Evolutionary conservation across 164 flowering plant species (phyloP).

Genomic region (Kingdonia uniflora): DNA sequence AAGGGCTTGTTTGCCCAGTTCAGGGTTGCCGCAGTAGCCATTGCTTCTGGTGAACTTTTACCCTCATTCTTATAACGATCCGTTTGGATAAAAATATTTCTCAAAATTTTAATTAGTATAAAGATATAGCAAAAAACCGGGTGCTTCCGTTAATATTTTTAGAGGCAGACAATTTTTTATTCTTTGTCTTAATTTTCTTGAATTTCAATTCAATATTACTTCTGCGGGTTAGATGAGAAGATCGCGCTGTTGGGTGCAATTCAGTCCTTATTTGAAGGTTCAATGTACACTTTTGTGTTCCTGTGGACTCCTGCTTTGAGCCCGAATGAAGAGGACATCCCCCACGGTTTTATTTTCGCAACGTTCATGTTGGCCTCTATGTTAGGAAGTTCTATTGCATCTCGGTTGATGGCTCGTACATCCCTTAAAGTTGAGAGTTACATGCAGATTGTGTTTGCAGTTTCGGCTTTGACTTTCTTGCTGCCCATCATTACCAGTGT

Average conservation of each 20-base stretch:
- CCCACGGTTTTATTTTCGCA: constrained; percentile 95
- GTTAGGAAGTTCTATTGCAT: constrained; percentile 93
- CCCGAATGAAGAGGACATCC: constrained; percentile 89
- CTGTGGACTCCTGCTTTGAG: constrained; percentile 98
- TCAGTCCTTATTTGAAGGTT: constrained; percentile 95
- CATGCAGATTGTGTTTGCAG: constrained; percentile 84
- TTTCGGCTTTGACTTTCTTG: constrained; percentile 59
- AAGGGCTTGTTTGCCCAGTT: too few relatives aligned
- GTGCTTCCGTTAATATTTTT: constrained; percentile 2
- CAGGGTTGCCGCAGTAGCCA: constrained; percentile 85
- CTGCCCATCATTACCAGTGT: constrained; percentile 71
- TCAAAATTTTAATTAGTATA: not conserved
- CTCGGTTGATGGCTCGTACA: constrained; percentile 66
- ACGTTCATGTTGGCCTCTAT: constrained; percentile 96
- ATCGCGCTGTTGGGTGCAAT: constrained; percentile 92
- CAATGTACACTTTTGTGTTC: constrained; percentile 98
- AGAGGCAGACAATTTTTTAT: too few relatives aligned
- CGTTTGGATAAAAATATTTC: not conserved
- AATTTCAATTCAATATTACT: not conserved
- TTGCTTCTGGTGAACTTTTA: constrained; percentile 67
- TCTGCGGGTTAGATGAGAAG: constrained; percentile 71
- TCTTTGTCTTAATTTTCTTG: too few relatives aligned
- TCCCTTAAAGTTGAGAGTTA: constrained; percentile 75
- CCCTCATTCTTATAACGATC: not conserved
- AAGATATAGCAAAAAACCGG: not conserved